Evolutionary conservation across 2,329 filamentous ascomycete genomes (phyloP), one percentile per base, ranked within the genome.

Genomic region (Grosmannia penicillata): DNA sequence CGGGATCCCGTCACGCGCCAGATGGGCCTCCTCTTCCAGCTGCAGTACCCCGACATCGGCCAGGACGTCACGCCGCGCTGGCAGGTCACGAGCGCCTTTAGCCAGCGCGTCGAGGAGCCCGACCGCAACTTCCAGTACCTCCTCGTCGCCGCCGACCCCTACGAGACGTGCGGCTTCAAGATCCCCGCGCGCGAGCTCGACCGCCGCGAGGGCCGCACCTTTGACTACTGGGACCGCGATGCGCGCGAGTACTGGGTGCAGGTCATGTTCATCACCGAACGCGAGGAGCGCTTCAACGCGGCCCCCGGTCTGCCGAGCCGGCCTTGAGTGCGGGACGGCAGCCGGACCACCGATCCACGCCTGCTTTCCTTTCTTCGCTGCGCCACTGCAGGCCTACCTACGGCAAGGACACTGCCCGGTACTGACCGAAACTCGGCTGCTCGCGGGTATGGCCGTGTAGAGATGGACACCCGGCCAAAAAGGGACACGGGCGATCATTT

Each of bases 161-260:
- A 98, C 63, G 89, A 98, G 73, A 96, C 86, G 3, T 93, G 89
- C 57, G 84, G 75, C 5, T 96, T 98, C 60, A 98, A 98, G 68
- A 68, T 98, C 39, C 91, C 94, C 57, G 84, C 87, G 6, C 70
- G 85, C 43, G 91, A 96, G 66, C 77, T 98, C 43, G 91, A 98
- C 62, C 75, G 86, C 51, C 72, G 82, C 19, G 86, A 93, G 48
- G 87, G 83, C 41, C 73, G 79, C 52, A 91, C 87, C 59, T 98
- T 89, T 72, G 81, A 75, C 38, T 96, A 87, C 78, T 98, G 87
- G 68, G 91, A 98, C 60, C 78, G 81, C 43, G 91, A 98, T 57
- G 77, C 80, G 46, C 94, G 93, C 68, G 89, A 96, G 65, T 98
- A 93, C 56, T 96, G 86, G 84, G 74, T 95, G 29, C 91, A 96